Conservation (phyloP, 192 early-diverging fungal species). For the Chytriomyces sp. region DNA sequence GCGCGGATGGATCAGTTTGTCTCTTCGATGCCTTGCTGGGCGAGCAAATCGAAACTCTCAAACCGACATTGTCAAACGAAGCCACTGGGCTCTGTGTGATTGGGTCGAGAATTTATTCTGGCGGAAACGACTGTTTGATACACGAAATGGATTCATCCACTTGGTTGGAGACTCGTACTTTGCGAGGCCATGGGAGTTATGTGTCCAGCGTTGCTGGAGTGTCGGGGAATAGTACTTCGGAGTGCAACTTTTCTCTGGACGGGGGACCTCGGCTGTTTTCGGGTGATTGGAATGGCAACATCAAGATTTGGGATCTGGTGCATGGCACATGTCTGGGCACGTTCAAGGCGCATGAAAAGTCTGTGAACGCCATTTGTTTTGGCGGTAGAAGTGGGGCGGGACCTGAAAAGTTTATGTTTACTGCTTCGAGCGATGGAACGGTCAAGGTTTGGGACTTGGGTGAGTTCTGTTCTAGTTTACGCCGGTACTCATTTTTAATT, state of each 20-base stretch:
- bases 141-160: constrained; percentile 16
- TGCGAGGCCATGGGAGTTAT: constrained; percentile 28
- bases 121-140: constrained; percentile 29
- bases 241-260: background rate
- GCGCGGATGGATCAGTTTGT: constrained; percentile 15
- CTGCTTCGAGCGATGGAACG: constrained; percentile 9
- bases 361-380: constrained; percentile 20
- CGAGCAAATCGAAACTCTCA: constrained; percentile 11
- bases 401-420: background rate
- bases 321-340: background rate
- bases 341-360: constrained; percentile 1
- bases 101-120: constrained; percentile 16
- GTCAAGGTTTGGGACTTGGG: constrained; percentile 34
- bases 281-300: constrained; percentile 20
- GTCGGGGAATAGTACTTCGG: background rate
- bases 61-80: constrained; percentile 10
- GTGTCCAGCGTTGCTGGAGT: constrained; percentile 24
- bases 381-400: background rate
- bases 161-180: background rate
- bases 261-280: constrained; percentile 31
- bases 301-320: constrained; percentile 32
- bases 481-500: too few species aligned
- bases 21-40: constrained; percentile 7
- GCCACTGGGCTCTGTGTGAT: constrained; percentile 7
- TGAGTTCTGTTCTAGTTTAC: too few species aligned